phyloP scores from a whole-genome alignment of 768 basidiomycete species.

The Candolleomyces eurysporus region DNA sequence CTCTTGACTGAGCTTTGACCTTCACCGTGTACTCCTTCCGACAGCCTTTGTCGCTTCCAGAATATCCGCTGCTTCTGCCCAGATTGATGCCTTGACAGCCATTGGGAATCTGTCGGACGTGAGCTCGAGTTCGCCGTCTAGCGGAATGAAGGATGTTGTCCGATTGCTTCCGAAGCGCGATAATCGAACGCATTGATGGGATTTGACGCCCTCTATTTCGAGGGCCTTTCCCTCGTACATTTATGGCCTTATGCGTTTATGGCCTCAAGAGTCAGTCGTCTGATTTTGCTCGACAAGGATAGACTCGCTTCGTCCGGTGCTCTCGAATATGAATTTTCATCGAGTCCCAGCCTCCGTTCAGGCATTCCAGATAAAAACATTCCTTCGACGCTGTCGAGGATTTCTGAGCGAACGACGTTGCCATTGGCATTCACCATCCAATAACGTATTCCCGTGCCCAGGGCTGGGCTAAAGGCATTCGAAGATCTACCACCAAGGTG shows the following conservation, averaged over 20 bases:
- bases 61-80: slow-evolving; percentile 96
- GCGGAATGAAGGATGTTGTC: slow-evolving; percentile 98
- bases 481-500: too few species aligned
- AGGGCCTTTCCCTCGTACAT: slow-evolving; percentile 95
- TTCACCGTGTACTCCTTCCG: slow-evolving; percentile 96
- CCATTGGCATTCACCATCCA: slow-evolving; percentile 97
- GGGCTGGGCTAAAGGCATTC: too few species aligned
- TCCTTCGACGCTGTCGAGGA: slow-evolving; percentile 99
- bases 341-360: slow-evolving; percentile 89
- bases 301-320: slow-evolving; percentile 84
- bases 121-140: slow-evolving; percentile 97
- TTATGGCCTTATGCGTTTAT: too few species aligned
- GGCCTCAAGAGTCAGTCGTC: slow-evolving; percentile 2
- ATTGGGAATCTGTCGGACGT: slow-evolving; percentile 98
- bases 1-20: slow-evolving; percentile 94
- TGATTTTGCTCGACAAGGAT: neutral
- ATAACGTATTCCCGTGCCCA: too few species aligned
- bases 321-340: slow-evolving; percentile 99
- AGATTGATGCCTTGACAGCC: slow-evolving; percentile 94
- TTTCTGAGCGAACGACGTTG: slow-evolving; percentile 95
- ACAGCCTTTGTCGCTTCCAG: slow-evolving; percentile 92
- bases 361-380: slow-evolving; percentile 99
- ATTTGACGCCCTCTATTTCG: slow-evolving; percentile 99
- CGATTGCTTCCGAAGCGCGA: slow-evolving; percentile 98
- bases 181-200: slow-evolving; percentile 98